A percentile compares a stretch with the other conserved stretches of the same genome.
Evolutionary conservation across 257 asterid genomes (phyloP).

Genomic region (Coffea eugenioides): DNA sequence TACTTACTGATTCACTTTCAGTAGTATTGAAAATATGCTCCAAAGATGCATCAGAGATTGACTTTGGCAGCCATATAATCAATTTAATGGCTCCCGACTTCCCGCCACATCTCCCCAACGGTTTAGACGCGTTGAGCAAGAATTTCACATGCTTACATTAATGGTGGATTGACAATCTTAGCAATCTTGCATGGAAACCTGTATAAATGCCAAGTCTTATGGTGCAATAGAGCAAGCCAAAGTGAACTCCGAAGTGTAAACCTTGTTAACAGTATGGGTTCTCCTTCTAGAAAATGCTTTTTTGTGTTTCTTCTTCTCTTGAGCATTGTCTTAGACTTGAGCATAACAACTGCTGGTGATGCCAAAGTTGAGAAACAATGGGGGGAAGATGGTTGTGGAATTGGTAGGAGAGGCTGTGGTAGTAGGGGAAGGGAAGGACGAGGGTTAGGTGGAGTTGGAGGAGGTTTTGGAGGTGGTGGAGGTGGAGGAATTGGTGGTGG

Average conservation of each 20-base stretch:
- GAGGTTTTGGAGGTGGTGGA: background rate
- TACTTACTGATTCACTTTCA: background rate
- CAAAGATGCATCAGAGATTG: background rate
- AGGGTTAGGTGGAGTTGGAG: background rate
- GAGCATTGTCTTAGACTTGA: background rate
- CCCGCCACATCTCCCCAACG: slow-evolving; percentile 6
- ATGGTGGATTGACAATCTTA: background rate
- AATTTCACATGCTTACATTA: background rate
- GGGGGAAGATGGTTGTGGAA: background rate
- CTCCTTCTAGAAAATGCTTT: background rate
- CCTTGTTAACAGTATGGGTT: background rate
- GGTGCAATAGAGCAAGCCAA: background rate
- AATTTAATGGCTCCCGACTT: background rate
- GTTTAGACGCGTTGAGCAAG: slow-evolving; percentile 1
- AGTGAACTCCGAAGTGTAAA: background rate
- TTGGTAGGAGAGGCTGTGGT: slow-evolving; percentile 4
- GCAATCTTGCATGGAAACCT: background rate
- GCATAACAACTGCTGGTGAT: background rate
- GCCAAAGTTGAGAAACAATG: background rate
- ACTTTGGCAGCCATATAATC: background rate
- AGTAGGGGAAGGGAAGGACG: background rate
- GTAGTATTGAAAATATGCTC: background rate
- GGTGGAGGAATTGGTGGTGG: background rate
- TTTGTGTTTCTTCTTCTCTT: background rate
- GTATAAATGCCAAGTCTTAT: background rate